Conservation (phyloP, 2,329 filamentous ascomycete species). For the Mollisiaceae sp. region DNA sequence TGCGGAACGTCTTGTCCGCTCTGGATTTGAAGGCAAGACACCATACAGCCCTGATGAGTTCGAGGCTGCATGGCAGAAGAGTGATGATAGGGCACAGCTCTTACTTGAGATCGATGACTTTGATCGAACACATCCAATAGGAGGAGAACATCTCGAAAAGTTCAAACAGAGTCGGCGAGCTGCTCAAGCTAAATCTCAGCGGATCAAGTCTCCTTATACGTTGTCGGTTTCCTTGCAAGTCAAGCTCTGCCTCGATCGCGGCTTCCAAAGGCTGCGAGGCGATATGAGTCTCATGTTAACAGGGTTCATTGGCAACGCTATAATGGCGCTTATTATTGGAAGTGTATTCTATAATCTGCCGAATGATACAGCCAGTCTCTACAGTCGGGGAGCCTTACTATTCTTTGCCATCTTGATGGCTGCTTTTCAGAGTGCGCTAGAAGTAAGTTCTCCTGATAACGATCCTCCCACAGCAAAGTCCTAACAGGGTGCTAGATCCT, state of each 20-base stretch:
- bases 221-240: slow-evolving; percentile 79
- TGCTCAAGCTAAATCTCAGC: slow-evolving; percentile 43
- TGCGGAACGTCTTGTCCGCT: slow-evolving; percentile 59
- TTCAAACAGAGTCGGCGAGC: slow-evolving; percentile 49
- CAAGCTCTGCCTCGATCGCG: slow-evolving; percentile 78
- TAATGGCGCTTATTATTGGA: slow-evolving; percentile 67
- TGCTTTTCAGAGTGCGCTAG: slow-evolving; percentile 64
- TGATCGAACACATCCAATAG: slow-evolving; percentile 47
- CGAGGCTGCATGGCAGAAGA: slow-evolving; percentile 54
- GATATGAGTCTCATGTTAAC: slow-evolving; percentile 75
- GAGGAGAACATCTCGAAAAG: slow-evolving; percentile 42
- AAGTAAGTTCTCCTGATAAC: slow-evolving; percentile 46
- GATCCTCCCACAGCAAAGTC: neutral
- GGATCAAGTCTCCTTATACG: slow-evolving; percentile 79
- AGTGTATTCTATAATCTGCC: slow-evolving; percentile 68
- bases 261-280: slow-evolving; percentile 75
- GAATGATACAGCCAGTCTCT: slow-evolving; percentile 60
- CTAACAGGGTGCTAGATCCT: slow-evolving; percentile 67
- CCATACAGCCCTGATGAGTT: slow-evolving; percentile 62
- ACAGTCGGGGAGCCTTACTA: slow-evolving; percentile 64
- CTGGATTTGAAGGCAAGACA: slow-evolving; percentile 61
- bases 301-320: slow-evolving; percentile 34
- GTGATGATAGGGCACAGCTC: slow-evolving; percentile 49
- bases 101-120: slow-evolving; percentile 58
- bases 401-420: slow-evolving; percentile 74